These are phyloP conservation scores for Picea sitchensis DNA, from an alignment of 75 land plant species.

Conservation along the genomic window DNA sequence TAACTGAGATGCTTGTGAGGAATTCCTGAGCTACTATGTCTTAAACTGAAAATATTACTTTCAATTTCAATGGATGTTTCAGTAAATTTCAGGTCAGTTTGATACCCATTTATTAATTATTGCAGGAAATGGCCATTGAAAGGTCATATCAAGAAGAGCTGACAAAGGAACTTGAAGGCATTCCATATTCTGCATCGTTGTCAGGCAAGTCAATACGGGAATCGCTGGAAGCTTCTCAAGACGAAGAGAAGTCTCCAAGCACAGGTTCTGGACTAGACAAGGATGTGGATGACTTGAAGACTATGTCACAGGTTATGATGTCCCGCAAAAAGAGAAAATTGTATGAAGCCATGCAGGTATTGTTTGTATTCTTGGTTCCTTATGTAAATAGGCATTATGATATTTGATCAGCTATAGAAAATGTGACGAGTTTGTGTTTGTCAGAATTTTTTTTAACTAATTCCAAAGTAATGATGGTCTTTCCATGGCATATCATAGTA, in stretches of 20 bases:
- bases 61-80: neutral
- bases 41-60: neutral
- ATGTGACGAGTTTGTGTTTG: too few species aligned
- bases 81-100: neutral
- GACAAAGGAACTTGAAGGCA: conserved; percentile 61
- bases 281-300: conserved; percentile 17
- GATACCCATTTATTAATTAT: neutral
- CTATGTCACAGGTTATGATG: conserved; percentile 61
- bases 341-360: conserved; percentile 81
- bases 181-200: conserved; percentile 41
- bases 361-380: neutral
- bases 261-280: neutral
- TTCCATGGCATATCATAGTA: too few species aligned
- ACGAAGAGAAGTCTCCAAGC: conserved; percentile 12
- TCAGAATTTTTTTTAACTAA: too few species aligned
- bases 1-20: neutral
- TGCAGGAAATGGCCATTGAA: conserved; percentile 56
- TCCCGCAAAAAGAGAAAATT: conserved; percentile 62
- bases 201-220: conserved; percentile 20
- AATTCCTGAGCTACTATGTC: neutral
- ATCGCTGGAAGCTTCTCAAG: conserved; percentile 17
- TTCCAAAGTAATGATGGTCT: too few species aligned
- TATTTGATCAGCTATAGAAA: too few species aligned
- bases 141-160: conserved; percentile 66
- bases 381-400: too few species aligned